These are phyloP conservation scores for Colletotrichum melonis DNA, from an alignment of 2,329 filamentous ascomycete genomes.

Conservation along the genomic window DNA sequence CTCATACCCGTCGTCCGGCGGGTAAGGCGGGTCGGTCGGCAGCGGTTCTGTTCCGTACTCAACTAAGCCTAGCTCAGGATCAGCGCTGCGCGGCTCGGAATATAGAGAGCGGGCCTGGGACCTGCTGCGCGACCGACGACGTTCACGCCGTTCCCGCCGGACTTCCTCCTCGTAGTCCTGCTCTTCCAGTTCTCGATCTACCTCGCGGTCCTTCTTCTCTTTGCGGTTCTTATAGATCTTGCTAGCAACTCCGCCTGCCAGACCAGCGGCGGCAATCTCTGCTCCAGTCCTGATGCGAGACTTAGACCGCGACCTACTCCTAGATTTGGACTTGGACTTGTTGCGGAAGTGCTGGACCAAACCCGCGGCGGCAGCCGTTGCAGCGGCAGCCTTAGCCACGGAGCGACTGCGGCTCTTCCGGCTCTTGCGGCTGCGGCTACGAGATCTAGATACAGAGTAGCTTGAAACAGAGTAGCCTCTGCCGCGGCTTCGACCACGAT, in stretches of 20 bases:
- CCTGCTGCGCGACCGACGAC: slow-evolving; percentile 57
- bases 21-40: slow-evolving; percentile 50
- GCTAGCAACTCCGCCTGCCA: slow-evolving; percentile 70
- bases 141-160: slow-evolving; percentile 32
- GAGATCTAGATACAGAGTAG: slow-evolving; percentile 55
- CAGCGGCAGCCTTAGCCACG: slow-evolving; percentile 67
- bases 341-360: slow-evolving; percentile 68
- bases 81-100: slow-evolving; percentile 64
- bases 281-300: slow-evolving; percentile 64
- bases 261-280: slow-evolving; percentile 69
- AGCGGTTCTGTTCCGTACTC: slow-evolving; percentile 73
- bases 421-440: slow-evolving; percentile 50
- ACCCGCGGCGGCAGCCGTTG: slow-evolving; percentile 68
- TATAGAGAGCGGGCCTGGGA: slow-evolving; percentile 62
- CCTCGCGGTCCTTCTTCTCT: slow-evolving; percentile 67
- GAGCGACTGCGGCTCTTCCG: slow-evolving; percentile 58
- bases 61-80: slow-evolving; percentile 76
- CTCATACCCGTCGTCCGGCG: slow-evolving; percentile 54
- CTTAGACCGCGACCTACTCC: slow-evolving; percentile 55
- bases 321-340: slow-evolving; percentile 46
- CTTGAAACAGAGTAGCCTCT: slow-evolving; percentile 49
- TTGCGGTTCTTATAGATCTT: slow-evolving; percentile 71
- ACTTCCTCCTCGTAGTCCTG: slow-evolving; percentile 43
- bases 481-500: slow-evolving; percentile 65
- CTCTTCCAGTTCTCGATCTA: slow-evolving; percentile 47